A percentile compares a stretch with the other conserved stretches of the same genome.
These are phyloP conservation scores for Nematocida sp. DNA, from an alignment of 371 early-diverging fungal genomes.

Conservation along the genomic window DNA sequence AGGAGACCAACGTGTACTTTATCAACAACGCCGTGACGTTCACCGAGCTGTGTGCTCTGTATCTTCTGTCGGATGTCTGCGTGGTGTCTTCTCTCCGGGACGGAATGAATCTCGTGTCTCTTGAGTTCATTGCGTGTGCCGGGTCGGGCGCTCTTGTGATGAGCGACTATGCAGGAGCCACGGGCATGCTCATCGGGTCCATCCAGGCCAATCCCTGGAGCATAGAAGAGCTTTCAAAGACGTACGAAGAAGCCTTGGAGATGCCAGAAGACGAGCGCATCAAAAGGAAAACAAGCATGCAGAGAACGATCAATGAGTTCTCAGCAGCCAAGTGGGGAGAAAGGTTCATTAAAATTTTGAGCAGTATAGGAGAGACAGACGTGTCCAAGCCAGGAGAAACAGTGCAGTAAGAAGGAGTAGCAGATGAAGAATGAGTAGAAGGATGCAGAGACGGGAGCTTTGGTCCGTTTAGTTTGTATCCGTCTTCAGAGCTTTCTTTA, in stretches of 20 bases:
- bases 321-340: constrained; percentile 93
- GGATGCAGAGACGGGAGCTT: no score
- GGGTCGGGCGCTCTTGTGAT: constrained; percentile 86
- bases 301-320: constrained; percentile 82
- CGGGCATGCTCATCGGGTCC: constrained; percentile 81
- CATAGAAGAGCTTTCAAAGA: constrained; percentile 80
- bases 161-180: constrained; percentile 95
- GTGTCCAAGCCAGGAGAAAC: not conserved
- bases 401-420: constrained; percentile 7
- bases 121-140: constrained; percentile 86
- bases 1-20: constrained; percentile 90
- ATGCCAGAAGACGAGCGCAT: constrained; percentile 75
- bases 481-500: no score
- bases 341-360: constrained; percentile 50
- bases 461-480: no score
- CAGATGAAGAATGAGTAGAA: no score
- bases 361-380: not conserved
- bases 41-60: constrained; percentile 85
- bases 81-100: constrained; percentile 90
- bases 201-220: constrained; percentile 96
- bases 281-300: constrained; percentile 78
- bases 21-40: constrained; percentile 87
- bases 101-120: constrained; percentile 97
- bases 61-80: constrained; percentile 85
- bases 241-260: constrained; percentile 78